These are phyloP conservation scores for Citrus mangshanensis DNA, from an alignment of 345 rosid genomes.

Conservation along the genomic window DNA sequence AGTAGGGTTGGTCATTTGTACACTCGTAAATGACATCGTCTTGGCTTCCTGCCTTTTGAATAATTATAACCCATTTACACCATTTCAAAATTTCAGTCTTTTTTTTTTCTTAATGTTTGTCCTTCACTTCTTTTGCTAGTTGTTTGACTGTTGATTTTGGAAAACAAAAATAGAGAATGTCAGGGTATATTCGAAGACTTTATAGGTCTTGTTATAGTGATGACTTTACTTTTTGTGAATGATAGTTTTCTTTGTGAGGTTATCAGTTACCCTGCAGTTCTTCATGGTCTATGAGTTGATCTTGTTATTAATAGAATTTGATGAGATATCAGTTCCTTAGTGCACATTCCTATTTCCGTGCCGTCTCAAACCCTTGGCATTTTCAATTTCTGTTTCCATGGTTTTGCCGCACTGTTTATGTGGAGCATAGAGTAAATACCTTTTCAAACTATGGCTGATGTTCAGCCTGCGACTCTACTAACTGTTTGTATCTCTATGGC, in stretches of 20 bases:
- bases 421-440: neutral
- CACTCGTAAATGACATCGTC: neutral
- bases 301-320: neutral
- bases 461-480: neutral
- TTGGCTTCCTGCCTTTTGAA: neutral
- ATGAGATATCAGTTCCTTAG: neutral
- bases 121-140: neutral
- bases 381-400: neutral
- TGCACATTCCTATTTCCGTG: neutral
- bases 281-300: neutral
- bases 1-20: neutral
- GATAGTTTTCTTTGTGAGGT: neutral
- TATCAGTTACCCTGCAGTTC: neutral
- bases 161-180: too few species aligned
- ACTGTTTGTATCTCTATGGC: neutral
- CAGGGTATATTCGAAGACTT: neutral
- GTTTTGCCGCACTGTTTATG: neutral
- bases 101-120: neutral
- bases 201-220: neutral
- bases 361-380: constrained; percentile 3
- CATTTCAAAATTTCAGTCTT: neutral
- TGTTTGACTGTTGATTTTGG: neutral
- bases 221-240: neutral
- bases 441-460: neutral
- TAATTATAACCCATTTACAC: neutral